Evolutionary conservation across 192 early-diverging fungal genomes (phyloP).

Genomic region (Lunasporangiospora selenospora): DNA sequence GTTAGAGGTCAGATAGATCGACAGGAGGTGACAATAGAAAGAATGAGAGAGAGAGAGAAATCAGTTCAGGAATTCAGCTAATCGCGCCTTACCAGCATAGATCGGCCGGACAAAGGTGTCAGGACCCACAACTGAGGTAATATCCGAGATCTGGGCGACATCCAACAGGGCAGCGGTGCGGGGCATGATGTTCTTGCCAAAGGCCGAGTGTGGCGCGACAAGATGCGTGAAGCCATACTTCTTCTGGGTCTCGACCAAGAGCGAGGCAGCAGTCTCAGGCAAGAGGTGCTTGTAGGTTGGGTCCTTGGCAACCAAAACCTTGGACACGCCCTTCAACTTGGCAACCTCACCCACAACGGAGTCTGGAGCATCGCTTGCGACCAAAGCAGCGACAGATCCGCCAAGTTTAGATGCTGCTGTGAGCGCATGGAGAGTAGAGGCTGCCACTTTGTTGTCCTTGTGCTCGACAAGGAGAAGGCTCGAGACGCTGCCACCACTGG

Average conservation of each 20-base stretch:
- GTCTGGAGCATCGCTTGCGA: conserved; percentile 77
- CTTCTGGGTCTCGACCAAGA: conserved; percentile 72
- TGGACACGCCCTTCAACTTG: conserved; percentile 67
- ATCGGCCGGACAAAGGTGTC: conserved; percentile 93
- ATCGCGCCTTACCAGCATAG: conserved; percentile 75
- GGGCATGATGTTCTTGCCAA: conserved; percentile 92
- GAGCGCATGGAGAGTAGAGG: conserved; percentile 81
- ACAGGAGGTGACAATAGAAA: too few species aligned
- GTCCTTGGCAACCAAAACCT: conserved; percentile 81
- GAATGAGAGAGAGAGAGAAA: too few species aligned
- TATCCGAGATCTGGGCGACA: conserved; percentile 85
- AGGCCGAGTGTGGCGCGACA: conserved; percentile 80
- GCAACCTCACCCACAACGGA: conserved; percentile 62
- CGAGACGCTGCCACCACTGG: conserved; percentile 50
- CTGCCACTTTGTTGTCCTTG: conserved; percentile 66
- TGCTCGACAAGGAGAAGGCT: conserved; percentile 88
- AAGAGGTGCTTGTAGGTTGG: conserved; percentile 73
- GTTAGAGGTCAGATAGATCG: too few species aligned
- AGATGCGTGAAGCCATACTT: conserved; percentile 76
- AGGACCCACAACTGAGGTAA: conserved; percentile 71
- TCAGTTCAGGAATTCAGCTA: too few species aligned
- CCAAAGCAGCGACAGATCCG: conserved; percentile 76
- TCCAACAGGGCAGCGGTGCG: conserved; percentile 91
- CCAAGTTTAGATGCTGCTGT: conserved; percentile 80
- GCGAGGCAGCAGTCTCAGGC: conserved; percentile 77